Conservation (phyloP, 768 basidiomycete species). For the Gautieria morchelliformis region DNA sequence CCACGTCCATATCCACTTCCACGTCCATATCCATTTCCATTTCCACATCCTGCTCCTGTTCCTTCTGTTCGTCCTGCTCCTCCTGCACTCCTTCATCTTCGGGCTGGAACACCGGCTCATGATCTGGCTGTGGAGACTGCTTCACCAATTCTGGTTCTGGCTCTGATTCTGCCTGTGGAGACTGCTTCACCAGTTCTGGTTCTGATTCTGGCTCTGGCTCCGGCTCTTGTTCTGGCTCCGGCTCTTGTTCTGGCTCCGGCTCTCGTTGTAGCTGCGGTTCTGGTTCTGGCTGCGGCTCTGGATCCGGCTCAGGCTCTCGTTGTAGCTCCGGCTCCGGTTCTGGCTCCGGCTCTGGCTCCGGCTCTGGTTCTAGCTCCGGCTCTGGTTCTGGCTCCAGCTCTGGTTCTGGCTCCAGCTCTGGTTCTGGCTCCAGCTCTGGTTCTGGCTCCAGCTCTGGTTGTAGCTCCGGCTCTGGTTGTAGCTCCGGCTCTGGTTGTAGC, state of each 20-base stretch:
- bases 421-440: neutral
- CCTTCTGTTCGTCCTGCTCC: neutral
- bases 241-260: neutral
- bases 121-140: neutral
- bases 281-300: neutral
- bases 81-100: neutral
- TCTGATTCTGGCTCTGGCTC: neutral
- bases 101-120: too few species aligned
- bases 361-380: too few species aligned
- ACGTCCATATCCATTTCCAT: neutral
- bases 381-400: too few species aligned
- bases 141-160: neutral
- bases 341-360: neutral
- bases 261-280: neutral
- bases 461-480: neutral
- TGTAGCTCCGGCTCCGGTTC: neutral
- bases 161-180: neutral
- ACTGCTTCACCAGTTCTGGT: too few species aligned
- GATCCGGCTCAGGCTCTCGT: neutral
- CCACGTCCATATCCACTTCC: neutral
- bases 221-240: neutral
- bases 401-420: too few species aligned
- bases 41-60: neutral
- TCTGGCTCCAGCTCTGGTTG: too few species aligned
- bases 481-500: neutral